Base-by-base conservation (phyloP, 169 alveolate species). In the Plasmodium vinckei region DNA sequence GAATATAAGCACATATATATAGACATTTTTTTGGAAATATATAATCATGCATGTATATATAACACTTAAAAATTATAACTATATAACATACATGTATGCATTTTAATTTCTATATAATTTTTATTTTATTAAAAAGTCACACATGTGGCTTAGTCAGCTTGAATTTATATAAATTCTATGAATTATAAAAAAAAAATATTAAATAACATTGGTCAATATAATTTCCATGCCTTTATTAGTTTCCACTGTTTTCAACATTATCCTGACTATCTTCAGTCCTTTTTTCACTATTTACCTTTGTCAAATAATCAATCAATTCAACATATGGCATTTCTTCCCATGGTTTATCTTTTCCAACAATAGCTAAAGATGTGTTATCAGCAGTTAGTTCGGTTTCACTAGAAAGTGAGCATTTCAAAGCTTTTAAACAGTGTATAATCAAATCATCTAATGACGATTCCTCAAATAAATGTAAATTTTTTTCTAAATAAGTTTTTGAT, bases 401-500 rank as follows among this genome's bases (percentile, higher is more conserved):
- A 60, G 97, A 96, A 9, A 97, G 91, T 12, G 98, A 95, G 23
- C 96, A 92, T 86, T 95, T 96, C 49, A 98, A 89, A 23, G 99
- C 99, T 88, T 89, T 95, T 15, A 98, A 87, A 42, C 98, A 97
- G 84, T 96, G 99, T 71, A 89, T 69, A 19, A 96, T 87, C 75
- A 97, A 89, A 12, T 95, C 94, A 54, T 95, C 95, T 47, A 94
- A 87, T n/a, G 92, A 67, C 33, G 91, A 90, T 23, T 92, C 75
- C 49, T 95, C 93, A 90, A 98, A 98, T 49, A 89, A 70, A 53
- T 96, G 97, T 70, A 94, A 95, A 94, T 97, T 94, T 73, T 97
- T 96, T 94, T 98, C 99, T 44, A 98, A 93, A 95, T 98, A 98
- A 9, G 99, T 98, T 94, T 97, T 98, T 19, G 99, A 98, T 12